Base-by-base conservation (phyloP, 225 moss, liverwort and hornwort genomes). In the Ulota crispa region DNA sequence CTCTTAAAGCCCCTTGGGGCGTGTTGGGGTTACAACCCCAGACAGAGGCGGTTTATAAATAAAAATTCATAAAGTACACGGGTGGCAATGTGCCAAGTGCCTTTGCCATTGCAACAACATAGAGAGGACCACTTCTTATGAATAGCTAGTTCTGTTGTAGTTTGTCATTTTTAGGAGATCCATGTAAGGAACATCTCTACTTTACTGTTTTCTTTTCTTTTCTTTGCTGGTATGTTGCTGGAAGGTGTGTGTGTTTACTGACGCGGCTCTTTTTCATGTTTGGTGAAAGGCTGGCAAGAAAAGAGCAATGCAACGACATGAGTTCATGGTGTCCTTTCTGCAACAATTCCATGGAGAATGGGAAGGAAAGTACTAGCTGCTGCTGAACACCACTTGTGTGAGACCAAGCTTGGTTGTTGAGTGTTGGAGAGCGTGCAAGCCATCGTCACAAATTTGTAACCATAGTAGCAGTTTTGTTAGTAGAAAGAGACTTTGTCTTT, bases 221-320 rank as follows among this genome's bases (percentile, higher is more conserved):
- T 6, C 32, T 3, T 21, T 28, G 43, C 24, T 32, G 26, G 26
- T 70, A 1, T 30, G 36, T 21, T 28, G 43, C 52, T 82, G 57
- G 15, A 83, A 15, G 24, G 13, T 18, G 23, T 69, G 23, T 69
- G 30, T 55, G 4, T 45, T 45, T 9, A 55, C 34, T 80, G 65
- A 67, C 19, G 24, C 70, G 30, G 52, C 39, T 4, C 8, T 36
- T 65, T 21, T 53, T 3, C 23, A 30, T 31, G 31, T 26, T 75
- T 68, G 60, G 61, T 86, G 84, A 85, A 96, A 96, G 97, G 93
- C 97, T 45, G 97, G 97, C 76, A 95, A 85, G 85, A 93, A 76
- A 68, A 86, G 95, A 79, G 97, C 97, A 11, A 80, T 88, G 63
- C 89, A 82, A 72, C 83, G 97, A 42, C 97, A 97, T 78, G 89